phyloP scores from a whole-genome alignment of 2,329 filamentous ascomycete genomes.

The Epichloe aotearoae region DNA sequence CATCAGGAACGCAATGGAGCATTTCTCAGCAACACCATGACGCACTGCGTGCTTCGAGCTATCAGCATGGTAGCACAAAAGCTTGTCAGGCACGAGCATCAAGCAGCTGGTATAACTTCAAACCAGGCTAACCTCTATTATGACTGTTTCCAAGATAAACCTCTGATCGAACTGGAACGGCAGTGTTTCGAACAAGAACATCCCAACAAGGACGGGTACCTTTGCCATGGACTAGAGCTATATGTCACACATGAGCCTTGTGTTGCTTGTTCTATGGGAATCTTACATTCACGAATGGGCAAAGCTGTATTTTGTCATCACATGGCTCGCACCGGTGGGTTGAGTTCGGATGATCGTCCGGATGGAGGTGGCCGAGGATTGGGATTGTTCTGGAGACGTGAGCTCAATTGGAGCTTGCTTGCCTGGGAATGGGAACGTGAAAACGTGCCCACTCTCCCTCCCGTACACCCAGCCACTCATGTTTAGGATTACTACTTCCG shows the following conservation, averaged over 20 bases:
- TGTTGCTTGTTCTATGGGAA: conserved; percentile 92
- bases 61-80: conserved; percentile 72
- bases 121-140: conserved; percentile 33
- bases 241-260: conserved; percentile 95
- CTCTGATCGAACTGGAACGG: conserved; percentile 54
- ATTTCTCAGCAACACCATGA: conserved; percentile 56
- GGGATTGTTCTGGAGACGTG: conserved; percentile 57
- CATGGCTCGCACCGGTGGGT: conserved; percentile 69
- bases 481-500: conserved; percentile 32
- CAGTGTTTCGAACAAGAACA: conserved; percentile 51
- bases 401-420: conserved; percentile 76
- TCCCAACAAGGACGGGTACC: conserved; percentile 64
- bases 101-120: conserved; percentile 21
- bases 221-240: conserved; percentile 86
- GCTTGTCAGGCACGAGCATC: conserved; percentile 42
- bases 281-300: conserved; percentile 85
- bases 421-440: conserved; percentile 61
- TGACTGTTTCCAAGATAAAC: conserved; percentile 54
- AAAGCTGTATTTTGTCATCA: conserved; percentile 68
- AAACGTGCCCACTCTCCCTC: conserved; percentile 22
- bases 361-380: conserved; percentile 46
- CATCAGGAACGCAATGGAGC: conserved; percentile 35
- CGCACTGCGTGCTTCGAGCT: conserved; percentile 63
- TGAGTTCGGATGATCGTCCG: conserved; percentile 62
- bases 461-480: conserved; percentile 36